Evolutionary conservation across 208 protist species (phyloP), one percentile per base, ranked within the genome.

Genomic region (Herpetomonas tarakana): DNA sequence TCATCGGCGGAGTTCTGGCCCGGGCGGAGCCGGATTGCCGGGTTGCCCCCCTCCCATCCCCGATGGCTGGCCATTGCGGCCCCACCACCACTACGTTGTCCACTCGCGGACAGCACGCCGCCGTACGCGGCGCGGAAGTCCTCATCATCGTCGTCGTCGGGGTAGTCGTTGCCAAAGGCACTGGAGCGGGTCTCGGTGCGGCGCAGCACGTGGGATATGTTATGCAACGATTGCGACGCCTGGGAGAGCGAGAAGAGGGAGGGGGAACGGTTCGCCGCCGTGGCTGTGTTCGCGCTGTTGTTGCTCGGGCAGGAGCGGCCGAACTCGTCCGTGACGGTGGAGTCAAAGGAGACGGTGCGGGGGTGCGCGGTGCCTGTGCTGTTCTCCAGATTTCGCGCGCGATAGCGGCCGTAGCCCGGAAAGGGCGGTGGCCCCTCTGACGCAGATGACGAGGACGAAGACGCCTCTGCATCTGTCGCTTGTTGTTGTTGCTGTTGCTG

Each of bases 121-220:
- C 76, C 76, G 54, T 88, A 83, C 14, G 76, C 73, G 27, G 76
- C 73, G 2, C 45, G 67, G 53, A 78, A 76, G 58, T 74, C 76
- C 38, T 66, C 74, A 14, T 55, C 60, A 14, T 55, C 60, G 47
- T 81, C 76, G 44, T 87, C 73, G 35, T 88, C 75, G 16, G 63
- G 64, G 51, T 73, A 63, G 31, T 78, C 63, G 58, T 82, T 76
- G 26, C 74, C 67, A 16, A 84, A 77, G 28, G 66, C 62, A 29
- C 76, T 66, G 27, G 71, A 51, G 39, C 49, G 54, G 26, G 52
- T 61, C 11, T 71, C 66, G 11, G 75, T 74, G 57, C 60, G 68
- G 16, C 74, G 76, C 31, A 68, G 44, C 6, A 41, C 35, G 35
- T 6, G 6, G 35, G 35, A 41, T 6, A 41, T 41, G 35, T 14